Percentiles rank a stretch among this genome's conserved stretches.
Evolutionary conservation across 129 eudicot species (phyloP).

Genomic region (Tagetes erecta): DNA sequence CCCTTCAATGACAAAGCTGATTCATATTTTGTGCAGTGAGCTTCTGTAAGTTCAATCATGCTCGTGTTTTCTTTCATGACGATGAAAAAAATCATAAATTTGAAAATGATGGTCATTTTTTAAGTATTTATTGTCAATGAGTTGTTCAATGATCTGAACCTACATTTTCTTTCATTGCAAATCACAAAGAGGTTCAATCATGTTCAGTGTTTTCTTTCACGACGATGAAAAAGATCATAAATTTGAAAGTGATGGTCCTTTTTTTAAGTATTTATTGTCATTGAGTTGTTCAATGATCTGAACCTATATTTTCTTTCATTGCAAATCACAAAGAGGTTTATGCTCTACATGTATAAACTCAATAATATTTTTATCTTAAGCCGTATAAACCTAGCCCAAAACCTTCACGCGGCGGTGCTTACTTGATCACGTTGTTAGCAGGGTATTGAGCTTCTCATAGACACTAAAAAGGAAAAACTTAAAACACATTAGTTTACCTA

Average conservation of each 20-base stretch:
- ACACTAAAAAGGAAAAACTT: too few relatives aligned
- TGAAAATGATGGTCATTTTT: background rate
- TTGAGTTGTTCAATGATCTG: background rate
- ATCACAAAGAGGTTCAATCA: too few relatives aligned
- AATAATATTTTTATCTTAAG: too few relatives aligned
- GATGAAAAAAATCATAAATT: background rate
- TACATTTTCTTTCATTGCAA: background rate
- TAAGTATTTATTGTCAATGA: background rate
- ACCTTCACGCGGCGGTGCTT: too few relatives aligned
- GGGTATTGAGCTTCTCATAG: too few relatives aligned
- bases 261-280: background rate
- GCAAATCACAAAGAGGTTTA: background rate
- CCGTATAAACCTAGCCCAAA: too few relatives aligned
- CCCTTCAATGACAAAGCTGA: background rate
- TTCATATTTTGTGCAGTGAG: background rate
- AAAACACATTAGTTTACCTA: background rate
- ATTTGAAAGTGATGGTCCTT: background rate
- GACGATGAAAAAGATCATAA: background rate
- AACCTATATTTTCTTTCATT: background rate
- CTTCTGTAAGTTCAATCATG: conserved; percentile 1
- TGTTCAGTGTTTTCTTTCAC: background rate
- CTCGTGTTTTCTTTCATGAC: background rate
- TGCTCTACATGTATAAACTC: background rate
- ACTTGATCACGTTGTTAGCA: too few relatives aligned
- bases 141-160: background rate